These are phyloP conservation scores for Russula griseocarnosa DNA, from an alignment of 768 basidiomycete genomes.

Conservation along the genomic window DNA sequence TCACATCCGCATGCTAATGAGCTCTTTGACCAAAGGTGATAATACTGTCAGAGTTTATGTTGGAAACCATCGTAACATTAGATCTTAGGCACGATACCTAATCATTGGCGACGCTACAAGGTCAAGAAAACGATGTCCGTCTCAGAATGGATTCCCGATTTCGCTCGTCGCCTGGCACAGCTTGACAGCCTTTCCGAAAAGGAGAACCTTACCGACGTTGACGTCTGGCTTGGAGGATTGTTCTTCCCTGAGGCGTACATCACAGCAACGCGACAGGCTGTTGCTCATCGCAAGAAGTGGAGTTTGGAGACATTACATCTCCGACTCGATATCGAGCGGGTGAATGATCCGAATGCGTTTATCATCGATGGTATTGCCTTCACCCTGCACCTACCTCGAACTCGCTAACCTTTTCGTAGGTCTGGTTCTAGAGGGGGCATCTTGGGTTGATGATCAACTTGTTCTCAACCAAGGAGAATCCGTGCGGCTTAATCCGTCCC, in stretches of 20 bases:
- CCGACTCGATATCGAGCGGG: constrained; percentile 74
- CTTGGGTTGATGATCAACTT: constrained; percentile 65
- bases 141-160: constrained; percentile 80
- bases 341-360: constrained; percentile 75
- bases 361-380: constrained; percentile 74
- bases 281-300: constrained; percentile 88
- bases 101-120: constrained; percentile 88
- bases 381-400: constrained; percentile 13
- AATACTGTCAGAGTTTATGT: constrained; percentile 8
- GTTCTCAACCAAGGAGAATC: constrained; percentile 81
- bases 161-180: constrained; percentile 77
- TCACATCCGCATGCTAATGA: constrained; percentile 88
- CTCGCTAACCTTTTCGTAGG: constrained; percentile 45
- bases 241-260: constrained; percentile 98
- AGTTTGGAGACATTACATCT: constrained; percentile 86
- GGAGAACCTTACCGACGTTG: constrained; percentile 60
- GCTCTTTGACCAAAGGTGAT: constrained; percentile 81
- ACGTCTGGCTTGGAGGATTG: constrained; percentile 90
- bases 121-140: constrained; percentile 78
- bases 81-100: constrained; percentile 73
- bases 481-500: constrained; percentile 74
- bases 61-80: constrained; percentile 24
- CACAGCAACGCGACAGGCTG: constrained; percentile 93
- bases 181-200: constrained; percentile 65
- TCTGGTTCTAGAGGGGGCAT: constrained; percentile 81